Evolutionary conservation across 805 yeast species (phyloP), one percentile per base, ranked within the genome.

Genomic region (Alloascoidea africana): DNA sequence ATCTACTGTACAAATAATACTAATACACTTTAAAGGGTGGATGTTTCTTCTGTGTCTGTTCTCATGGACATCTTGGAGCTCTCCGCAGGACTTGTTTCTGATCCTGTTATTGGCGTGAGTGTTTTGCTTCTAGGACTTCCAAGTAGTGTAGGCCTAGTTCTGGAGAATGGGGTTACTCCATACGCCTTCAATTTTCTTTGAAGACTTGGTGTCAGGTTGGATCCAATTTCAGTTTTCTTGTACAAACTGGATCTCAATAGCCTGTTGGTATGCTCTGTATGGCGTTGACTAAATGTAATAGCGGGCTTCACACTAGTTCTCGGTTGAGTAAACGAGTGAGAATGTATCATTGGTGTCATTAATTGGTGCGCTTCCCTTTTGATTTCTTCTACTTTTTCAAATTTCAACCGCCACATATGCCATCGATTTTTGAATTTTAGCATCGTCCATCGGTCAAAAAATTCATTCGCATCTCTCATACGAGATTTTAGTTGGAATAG

Each of bases 391-490:
- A 4, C 16, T 23, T 16, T 4, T 11, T 16, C 15, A 17, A 16
- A 36, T 27, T 13, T 23, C 14, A 23, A 42, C 8, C 38, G 27
- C 51, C 51, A 47, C 5, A 27, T 27, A 32, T 40, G 39, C 51
- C 51, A 47, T 6, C 36, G 18, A 18, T 33, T 23, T 6, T 41
- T 37, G 32, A 44, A 40, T 27, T 44, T 33, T 14, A 36, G 23
- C 1, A 17, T 17, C 32, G 38, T 38, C 16, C 43, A 33, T 16
- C 46, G 30, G 18, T 33, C 27, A 34, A 16, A 33, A 17, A 44
- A 43, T 13, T 42, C 42, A 15, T 43, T 43, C 3, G 49, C 51
- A 16, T 44, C 45, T 3, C 50, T 44, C 15, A 33, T 16, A 35
- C 37, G 37, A 4, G 48, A 39, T 8, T 33, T 32, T 5, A 42